Base-by-base conservation (phyloP, 495 filamentous ascomycete species). In the Annulohypoxylon nitens region DNA sequence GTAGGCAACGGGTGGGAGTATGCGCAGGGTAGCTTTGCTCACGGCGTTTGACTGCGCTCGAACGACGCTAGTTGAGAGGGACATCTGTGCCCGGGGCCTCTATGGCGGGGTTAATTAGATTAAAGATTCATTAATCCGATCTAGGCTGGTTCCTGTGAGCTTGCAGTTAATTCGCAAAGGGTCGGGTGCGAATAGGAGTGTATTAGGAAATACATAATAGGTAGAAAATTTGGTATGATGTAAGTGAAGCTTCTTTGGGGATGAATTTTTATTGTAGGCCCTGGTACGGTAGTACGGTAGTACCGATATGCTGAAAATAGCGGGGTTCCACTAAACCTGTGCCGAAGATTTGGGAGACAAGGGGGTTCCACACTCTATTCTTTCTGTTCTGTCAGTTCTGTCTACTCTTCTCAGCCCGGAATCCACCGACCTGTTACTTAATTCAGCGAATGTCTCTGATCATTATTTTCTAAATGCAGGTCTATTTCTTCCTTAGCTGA, bases 11-110 rank as follows among this genome's bases (percentile, higher is more conserved):
- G 68, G 47, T 4, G 74, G 45, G 26, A 73, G 70, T 64, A 67
- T 48, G 59, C 61, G 70, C 51, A 65, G 68, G 43, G 69, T 61
- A 62, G 71, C 67, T 71, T 62, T 74, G 71, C 64, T 64, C 37
- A 73, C 61, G 69, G 73, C 66, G 59, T 74, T 68, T 57, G 78
- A 69, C 36, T 76, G 74, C 63, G 78, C 57, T 74, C 78, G 78
- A n/a, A 67, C 47, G 69, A 75, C 41, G 64, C 72, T 73, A 53
- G 43, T 71, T 71, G 69, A 61, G 68, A 78, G 72, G 77, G 75
- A 78, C 77, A 78, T 30, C 3, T 77, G 67, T 73, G 61, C 73
- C 74, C 64, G 30, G 34, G 70, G 64, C 64, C 69, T 73, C 75
- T 53, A 77, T 67, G 70, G 70, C 61, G 43, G 67, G 16, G 37